Base-by-base conservation (phyloP, 2,329 filamentous ascomycete species). In the Pestalotiopsis fici region DNA sequence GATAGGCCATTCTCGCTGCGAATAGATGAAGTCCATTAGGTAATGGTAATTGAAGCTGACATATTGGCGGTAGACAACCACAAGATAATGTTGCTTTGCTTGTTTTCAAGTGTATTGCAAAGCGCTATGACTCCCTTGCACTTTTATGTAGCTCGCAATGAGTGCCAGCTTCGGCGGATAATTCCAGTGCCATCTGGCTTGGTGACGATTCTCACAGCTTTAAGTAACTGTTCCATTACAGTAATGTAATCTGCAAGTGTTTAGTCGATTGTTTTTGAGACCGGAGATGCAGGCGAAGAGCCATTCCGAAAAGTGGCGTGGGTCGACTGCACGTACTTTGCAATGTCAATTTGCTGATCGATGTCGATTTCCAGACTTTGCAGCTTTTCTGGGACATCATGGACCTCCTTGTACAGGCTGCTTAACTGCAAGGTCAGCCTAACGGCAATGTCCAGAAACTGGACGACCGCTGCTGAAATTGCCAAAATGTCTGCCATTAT, bases 241-340 rank as follows among this genome's bases (percentile, higher is more conserved):
- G 2, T 9, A 3, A 50, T 1, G 21, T 50, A 23, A 6, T 23
- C 43, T 15, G 43, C n/a, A 2, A 23, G 9, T 6, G 43, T 3
- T 11, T 50, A 18, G 0, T 50, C n/a, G 43, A 50, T 18, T 23
- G 43, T 0, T 6, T n/a, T 50, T 0, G 43, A 50, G 0, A 21
- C 4, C 15, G n/a, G 2, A 9, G n/a, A 21, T 0, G n/a, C 3
- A 2, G 43, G 18, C 1, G 43, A 6, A 0, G 43, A 3, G 0
- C 3, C 43, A 9, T 50, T 2, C 43, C 43, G n/a, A 7, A 50
- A 50, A 3, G 4, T 9, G 4, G 43, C 43, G 4, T 50, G 43
- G n/a, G 18, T 50, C 0, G 43, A 50, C n/a, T 50, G 18, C 18
- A 50, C n/a, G 7, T 50, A 23, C n/a, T 21, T 50, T 23, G 43